Base-by-base conservation (phyloP, 2,329 filamentous ascomycete species). In the Pseudonectria foliicola region DNA sequence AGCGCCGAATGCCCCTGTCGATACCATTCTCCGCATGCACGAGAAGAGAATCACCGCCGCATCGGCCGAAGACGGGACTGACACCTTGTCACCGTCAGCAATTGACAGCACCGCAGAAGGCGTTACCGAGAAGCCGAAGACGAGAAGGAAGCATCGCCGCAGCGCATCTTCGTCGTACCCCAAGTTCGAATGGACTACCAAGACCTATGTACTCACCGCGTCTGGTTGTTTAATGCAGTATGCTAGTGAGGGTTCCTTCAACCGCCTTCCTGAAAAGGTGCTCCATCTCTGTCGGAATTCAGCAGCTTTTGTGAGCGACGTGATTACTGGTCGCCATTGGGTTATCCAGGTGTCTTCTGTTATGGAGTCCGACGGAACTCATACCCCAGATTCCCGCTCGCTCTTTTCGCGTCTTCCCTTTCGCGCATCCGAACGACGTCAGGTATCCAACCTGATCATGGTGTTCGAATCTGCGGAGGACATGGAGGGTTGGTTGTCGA, bases 291-390 rank as follows among this genome's bases (percentile, higher is more conserved):
- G 77, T n/a, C 79, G 77, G 43, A 74, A 83, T 31, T 89, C 85
- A 3, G 84, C 82, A 10, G 85, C 83, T 5, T 90, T 87, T 56
- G 85, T 81, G 2, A 87, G 79, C 46, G 85, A 92, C 54, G 68
- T 83, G 11, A 86, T 90, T 36, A 82, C 84, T 3, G 85, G 85
- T 6, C 77, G 77, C 40, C 84, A 88, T 50, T 89, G 83, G 77
- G 85, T 90, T 6, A 59, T 90, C 11, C 84, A 87, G 46, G 75
- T 90, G 14, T 81, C 78, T 3, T 81, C 85, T 25, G 64, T 69
- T 7, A 76, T 78, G 37, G 77, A 80, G 32, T 60, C 72, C 3
- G 73, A 82, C 24, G 75, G 75, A 18, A 62, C 57, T 1, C 53
- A 69, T 11, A 50, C 66, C 3, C 49, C 65, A 3, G 71, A 76